Percentiles rank a stretch among this genome's conserved stretches.
Evolutionary conservation across 1,139 yeast species (phyloP).

Genomic region (Saccharomyces hybrid): DNA sequence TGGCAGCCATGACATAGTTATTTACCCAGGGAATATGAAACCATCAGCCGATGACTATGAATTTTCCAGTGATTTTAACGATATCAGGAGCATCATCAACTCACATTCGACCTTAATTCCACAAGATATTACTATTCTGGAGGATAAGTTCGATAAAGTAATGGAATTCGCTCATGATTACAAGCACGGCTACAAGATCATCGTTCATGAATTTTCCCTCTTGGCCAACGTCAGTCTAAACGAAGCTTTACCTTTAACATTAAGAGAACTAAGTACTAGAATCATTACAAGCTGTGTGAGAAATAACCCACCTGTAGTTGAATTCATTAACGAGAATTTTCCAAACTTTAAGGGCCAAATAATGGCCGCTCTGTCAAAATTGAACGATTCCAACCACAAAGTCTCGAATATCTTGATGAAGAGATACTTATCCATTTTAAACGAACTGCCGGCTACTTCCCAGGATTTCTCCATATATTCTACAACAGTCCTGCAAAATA

Average conservation of each 20-base stretch:
- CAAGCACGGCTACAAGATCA: slow-evolving; percentile 29
- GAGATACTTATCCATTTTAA: slow-evolving; percentile 26
- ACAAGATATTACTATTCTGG: slow-evolving; percentile 17
- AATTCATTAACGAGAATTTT: slow-evolving; percentile 17
- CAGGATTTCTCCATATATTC: slow-evolving; percentile 12
- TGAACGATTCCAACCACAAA: slow-evolving; percentile 6
- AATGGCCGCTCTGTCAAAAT: slow-evolving; percentile 10
- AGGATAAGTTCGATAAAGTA: slow-evolving; percentile 23
- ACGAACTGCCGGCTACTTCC: slow-evolving; percentile 14
- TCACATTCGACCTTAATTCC: slow-evolving; percentile 8
- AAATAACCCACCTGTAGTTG: slow-evolving; percentile 63
- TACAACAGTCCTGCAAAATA: slow-evolving; percentile 11
- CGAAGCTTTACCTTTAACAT: slow-evolving; percentile 13
- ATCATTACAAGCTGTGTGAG: slow-evolving; percentile 54
- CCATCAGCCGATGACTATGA: slow-evolving; percentile 13
- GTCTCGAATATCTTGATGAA: slow-evolving; percentile 13
- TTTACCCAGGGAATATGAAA: neutral
- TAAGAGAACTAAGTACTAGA: slow-evolving; percentile 44
- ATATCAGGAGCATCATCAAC: slow-evolving; percentile 9
- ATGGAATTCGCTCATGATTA: slow-evolving; percentile 32
- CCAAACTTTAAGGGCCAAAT: slow-evolving; percentile 16
- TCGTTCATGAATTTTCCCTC: slow-evolving; percentile 24
- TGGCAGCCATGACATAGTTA: neutral
- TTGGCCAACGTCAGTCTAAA: slow-evolving; percentile 15
- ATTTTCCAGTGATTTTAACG: slow-evolving; percentile 21